phyloP scores from a whole-genome alignment of 108 stramenopile species.

The Skeletonema menzelii region DNA sequence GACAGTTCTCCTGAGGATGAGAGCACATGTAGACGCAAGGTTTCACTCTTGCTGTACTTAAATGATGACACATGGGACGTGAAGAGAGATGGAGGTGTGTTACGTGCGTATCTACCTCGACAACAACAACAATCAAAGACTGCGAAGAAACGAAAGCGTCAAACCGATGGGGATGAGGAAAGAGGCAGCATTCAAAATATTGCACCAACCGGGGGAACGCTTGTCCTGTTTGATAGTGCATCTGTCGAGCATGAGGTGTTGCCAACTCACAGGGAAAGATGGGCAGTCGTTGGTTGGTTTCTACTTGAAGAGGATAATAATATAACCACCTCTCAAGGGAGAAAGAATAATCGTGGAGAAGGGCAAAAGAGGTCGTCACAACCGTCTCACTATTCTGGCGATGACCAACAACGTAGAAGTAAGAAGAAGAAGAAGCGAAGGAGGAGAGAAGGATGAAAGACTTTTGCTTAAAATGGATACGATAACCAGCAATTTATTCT shows the following conservation, averaged over 20 bases:
- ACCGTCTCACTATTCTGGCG: not conserved
- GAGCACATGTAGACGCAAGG: conserved; percentile 3
- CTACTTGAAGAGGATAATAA: not conserved
- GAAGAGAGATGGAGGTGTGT: conserved; percentile 11
- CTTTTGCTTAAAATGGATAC: not conserved
- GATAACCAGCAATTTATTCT: not conserved
- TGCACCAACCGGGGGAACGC: conserved; percentile 16
- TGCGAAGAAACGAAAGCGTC: not conserved
- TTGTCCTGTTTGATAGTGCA: conserved; percentile 20
- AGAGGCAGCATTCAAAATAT: conserved; percentile 1
- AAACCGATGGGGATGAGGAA: not conserved
- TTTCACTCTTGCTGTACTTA: conserved; percentile 18
- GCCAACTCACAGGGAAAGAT: conserved; percentile 15
- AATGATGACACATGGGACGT: conserved; percentile 14
- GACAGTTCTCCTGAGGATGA: conserved; percentile 13
- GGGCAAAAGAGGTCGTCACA: not conserved
- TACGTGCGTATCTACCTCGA: conserved; percentile 16
- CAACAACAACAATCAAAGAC: not conserved
- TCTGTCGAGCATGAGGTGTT: conserved; percentile 28
- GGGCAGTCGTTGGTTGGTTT: conserved; percentile 33
- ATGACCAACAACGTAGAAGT: not conserved
- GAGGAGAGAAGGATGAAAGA: not conserved
- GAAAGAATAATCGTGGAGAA: not conserved
- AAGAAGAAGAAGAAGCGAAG: not conserved
- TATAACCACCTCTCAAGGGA: not conserved